Base-by-base conservation (phyloP, 176 grass and related monocot species). In the Oryza punctata region DNA sequence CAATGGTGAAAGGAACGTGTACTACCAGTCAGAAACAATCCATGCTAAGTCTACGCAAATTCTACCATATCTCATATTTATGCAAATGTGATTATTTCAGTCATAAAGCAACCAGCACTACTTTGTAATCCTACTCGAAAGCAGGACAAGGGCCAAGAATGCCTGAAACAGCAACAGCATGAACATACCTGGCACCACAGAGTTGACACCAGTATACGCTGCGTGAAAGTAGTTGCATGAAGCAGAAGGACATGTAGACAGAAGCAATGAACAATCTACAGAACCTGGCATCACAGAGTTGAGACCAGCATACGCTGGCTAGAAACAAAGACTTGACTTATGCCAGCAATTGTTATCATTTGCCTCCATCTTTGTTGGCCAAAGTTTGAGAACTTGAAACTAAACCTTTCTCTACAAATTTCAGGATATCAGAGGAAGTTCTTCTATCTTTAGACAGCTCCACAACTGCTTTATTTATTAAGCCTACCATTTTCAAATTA, bases 391-490 rank as follows among this genome's bases (percentile, higher is more conserved):
- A 50, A 28, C 60, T 76, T 85, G 82, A 84, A 89, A 98, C 27
- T 70, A 83, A 84, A 67, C 85, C 83, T 70, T 84, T 73, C 37
- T 95, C 76, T 72, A 91, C 40, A 68, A 93, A 89, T 66, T 76
- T 82, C 73, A 45, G 90, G 46, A 90, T 87, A 91, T 89, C 84
- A 37, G 80, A 89, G 72, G 78, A 90, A 69, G 83, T 91, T 77
- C 66, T 87, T 81, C 37, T 81, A 87, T 93, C 89, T 69, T 80
- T 38, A 54, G 86, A 95, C 67, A 98, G 66, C 33, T 88, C 88
- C 57, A 72, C 28, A 63, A 91, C 69, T 50, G 92, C 91, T 85
- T 86, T 91, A 78, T 88, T 81, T 75, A 98, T 84, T 57, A 98
- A 61, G 24, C 52, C 65, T 52, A 54, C 73, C 49, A 85, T 80